Base-by-base conservation (phyloP, 2,329 filamentous ascomycete genomes). In the Cladosporium sphaerospermum region DNA sequence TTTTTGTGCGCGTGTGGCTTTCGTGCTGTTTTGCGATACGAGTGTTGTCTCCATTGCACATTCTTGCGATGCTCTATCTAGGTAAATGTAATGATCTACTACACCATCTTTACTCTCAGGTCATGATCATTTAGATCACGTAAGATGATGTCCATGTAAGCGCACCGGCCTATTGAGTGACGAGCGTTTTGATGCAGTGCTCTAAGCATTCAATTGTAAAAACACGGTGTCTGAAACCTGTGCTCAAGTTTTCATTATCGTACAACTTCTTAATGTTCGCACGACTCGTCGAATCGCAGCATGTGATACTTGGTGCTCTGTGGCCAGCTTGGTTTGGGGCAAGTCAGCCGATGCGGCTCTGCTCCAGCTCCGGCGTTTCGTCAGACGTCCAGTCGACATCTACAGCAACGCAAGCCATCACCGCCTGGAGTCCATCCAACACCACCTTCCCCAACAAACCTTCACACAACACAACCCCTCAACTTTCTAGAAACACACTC, bases 351-450 rank as follows among this genome's bases (percentile, higher is more conserved):
- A 8, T n/a, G 34, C 34, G 10, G 34, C 34, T 36, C n/a, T 31
- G 10, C 31, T 18, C 31, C 16, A 43, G 44, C 44, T 46, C 32
- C 32, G 44, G 47, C 31, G 47, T 42, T 50, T 50, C 47, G 47
- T 50, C 46, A 49, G 47, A 46, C 9, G 31, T 34, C 41, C 39
- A 28, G 37, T 50, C 16, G 39, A 43, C 39, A 19, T 34, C 36
- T 19, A 50, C 37, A 50, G 47, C 47, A 50, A 50, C 47, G 40
- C 37, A 37, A 18, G 13, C 47, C 47, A 50, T 50, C 47, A 50
- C 47, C 47, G 39, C 47, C 47, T 50, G 14, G 9, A 16, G 9
- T 16, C 41, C 16, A 9, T 23, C 33, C n/a, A n/a, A n/a, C n/a
- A n/a, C n/a, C n/a, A n/a, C n/a, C n/a, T n/a, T n/a, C n/a, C n/a